phyloP scores from a whole-genome alignment of 2,329 filamentous ascomycete species.

The Cytospora paraplurivora region DNA sequence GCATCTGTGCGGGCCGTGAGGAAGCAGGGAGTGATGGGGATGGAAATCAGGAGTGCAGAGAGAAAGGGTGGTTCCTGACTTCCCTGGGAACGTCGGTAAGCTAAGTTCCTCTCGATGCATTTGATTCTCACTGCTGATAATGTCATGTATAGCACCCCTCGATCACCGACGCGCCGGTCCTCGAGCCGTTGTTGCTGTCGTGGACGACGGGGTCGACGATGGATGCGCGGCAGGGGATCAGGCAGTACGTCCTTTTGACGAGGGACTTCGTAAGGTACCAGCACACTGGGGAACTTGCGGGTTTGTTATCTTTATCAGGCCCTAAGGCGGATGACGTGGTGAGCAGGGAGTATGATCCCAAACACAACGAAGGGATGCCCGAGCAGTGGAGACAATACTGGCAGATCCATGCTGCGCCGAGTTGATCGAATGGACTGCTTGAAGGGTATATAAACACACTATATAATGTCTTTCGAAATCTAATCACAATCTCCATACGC shows the following conservation, averaged over 20 bases:
- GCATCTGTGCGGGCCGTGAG: slow-evolving; percentile 37
- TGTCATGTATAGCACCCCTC: slow-evolving; percentile 53
- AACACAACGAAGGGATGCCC: slow-evolving; percentile 18
- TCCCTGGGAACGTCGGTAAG: slow-evolving; percentile 49
- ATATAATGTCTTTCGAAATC: not conserved
- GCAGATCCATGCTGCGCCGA: slow-evolving; percentile 26
- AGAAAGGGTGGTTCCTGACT: slow-evolving; percentile 56
- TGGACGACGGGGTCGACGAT: slow-evolving; percentile 64
- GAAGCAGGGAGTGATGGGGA: not conserved
- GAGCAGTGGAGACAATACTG: slow-evolving; percentile 24
- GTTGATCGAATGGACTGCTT: not conserved
- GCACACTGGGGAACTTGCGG: slow-evolving; percentile 16
- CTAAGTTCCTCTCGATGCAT: no score
- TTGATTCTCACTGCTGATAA: no score
- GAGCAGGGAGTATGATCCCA: slow-evolving; percentile 24
- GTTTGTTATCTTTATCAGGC: slow-evolving; percentile 17
- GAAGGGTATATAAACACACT: not conserved
- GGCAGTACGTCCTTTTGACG: slow-evolving; percentile 62
- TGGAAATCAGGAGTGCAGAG: not conserved
- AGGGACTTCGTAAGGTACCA: slow-evolving; percentile 49
- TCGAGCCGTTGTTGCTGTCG: slow-evolving; percentile 62
- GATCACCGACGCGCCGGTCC: slow-evolving; percentile 66
- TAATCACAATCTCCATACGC: not conserved
- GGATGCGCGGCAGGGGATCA: slow-evolving; percentile 56
- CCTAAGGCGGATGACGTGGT: slow-evolving; percentile 11